Percentiles rank a stretch among this genome's conserved stretches.
Evolutionary conservation across 371 early-diverging fungal species (phyloP).

Genomic region (Apophysomyces elegans): DNA sequence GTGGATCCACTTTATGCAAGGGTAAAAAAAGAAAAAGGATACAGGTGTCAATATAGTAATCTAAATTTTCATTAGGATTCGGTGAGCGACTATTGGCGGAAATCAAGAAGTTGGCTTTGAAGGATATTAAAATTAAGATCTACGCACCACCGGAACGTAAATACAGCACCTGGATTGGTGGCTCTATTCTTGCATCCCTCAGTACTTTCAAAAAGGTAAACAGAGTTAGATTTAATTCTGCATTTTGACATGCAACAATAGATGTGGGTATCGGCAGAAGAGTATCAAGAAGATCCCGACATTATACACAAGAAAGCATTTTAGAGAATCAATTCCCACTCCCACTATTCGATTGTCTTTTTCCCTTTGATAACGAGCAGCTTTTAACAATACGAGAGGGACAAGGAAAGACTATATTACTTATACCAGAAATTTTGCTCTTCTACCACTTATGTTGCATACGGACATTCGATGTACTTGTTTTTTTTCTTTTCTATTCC

Average conservation of each 20-base stretch:
- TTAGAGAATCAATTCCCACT: slow-evolving; percentile 36
- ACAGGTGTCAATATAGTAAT: neutral
- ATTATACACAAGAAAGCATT: slow-evolving; percentile 81
- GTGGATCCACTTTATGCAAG: slow-evolving; percentile 86
- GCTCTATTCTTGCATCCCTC: slow-evolving; percentile 89
- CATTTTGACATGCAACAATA: slow-evolving; percentile 15
- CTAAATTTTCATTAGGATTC: slow-evolving; percentile 63
- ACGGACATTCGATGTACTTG: slow-evolving; percentile 8
- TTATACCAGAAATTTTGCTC: neutral
- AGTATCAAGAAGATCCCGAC: slow-evolving; percentile 86
- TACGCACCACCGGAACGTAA: slow-evolving; percentile 97
- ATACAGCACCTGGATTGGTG: slow-evolving; percentile 98
- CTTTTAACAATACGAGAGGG: neutral
- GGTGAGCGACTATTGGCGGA: slow-evolving; percentile 92
- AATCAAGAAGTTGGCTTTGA: slow-evolving; percentile 80
- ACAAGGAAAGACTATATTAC: neutral
- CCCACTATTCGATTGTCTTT: neutral
- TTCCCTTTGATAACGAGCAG: neutral
- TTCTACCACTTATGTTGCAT: slow-evolving; percentile 8
- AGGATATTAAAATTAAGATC: slow-evolving; percentile 94
- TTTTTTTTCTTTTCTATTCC: slow-evolving; percentile 6
- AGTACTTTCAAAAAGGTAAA: slow-evolving; percentile 49
- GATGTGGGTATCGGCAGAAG: slow-evolving; percentile 88
- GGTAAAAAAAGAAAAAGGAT: slow-evolving; percentile 14
- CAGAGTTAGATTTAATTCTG: too few relatives aligned